Evolutionary conservation across 2,329 filamentous ascomycete species (phyloP), one percentile per base, ranked within the genome.

Genomic region (Drechslera avenae): DNA sequence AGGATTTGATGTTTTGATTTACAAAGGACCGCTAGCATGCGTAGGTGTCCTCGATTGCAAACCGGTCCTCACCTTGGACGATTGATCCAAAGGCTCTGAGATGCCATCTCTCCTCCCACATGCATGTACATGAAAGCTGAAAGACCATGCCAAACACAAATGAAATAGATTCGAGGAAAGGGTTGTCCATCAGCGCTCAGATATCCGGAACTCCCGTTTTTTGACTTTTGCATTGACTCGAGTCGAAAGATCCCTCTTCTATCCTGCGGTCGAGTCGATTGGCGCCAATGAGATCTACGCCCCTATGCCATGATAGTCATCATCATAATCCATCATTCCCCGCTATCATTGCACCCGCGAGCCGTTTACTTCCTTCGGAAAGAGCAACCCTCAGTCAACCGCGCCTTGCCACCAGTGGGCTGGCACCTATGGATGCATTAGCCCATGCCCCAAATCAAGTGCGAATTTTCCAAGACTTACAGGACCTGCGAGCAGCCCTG

Each of bases 351-450:
- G 54, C 46, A 54, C 48, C 51, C 34, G 49, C 40, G 52, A 62
- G 41, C 58, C 79, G 75, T 90, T 83, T 97, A 99, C 93, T 99
- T 99, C 85, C 92, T 92, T 84, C 94, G 89, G 91, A 99, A 99
- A 78, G 94, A 97, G 90, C 94, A 99, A 79, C 94, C 94, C 88
- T 99, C 94, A 66, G 94, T 99, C 76, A 99, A 85, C 79, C 94
- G 86, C 77, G 94, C 94, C 87, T 99, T 99, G 76, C 94, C 94
- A 87, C 94, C 94, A 72, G 94, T 99, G 68, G 94, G 94, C 81
- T 99, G 94, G 90, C 94, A 99, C 64, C 70, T 73, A 53, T 36
- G 32, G 42, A 47, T 46, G 32, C 47, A 59, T 73, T 67, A 73
- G 68, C 57, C 54, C 45, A 10, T 56, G 39, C 46, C 46, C 44